Conservation (phyloP, 192 early-diverging fungal species). For the Podila verticillata region DNA sequence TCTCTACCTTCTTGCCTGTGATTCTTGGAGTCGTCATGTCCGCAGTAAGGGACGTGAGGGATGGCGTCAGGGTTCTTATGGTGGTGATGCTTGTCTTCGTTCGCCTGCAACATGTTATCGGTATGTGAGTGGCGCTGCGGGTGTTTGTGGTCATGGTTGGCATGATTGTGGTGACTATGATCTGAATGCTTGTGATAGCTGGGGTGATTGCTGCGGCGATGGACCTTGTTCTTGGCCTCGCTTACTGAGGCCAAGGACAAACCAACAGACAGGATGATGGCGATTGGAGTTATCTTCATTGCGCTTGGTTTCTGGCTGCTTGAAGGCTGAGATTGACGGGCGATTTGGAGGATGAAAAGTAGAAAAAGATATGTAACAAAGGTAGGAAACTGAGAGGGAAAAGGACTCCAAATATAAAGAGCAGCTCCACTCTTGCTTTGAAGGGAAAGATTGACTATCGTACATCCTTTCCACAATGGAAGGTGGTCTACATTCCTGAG, state of each 20-base stretch:
- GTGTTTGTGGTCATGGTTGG: slow-evolving; percentile 6
- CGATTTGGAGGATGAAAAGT: background rate
- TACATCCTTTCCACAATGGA: no score
- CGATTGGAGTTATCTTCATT: slow-evolving; percentile 24
- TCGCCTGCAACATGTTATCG: background rate
- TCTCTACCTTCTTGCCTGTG: background rate
- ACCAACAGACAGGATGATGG: slow-evolving; percentile 24
- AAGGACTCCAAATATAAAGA: background rate
- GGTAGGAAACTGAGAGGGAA: background rate
- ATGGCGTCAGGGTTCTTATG: background rate
- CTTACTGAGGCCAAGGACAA: slow-evolving; percentile 20
- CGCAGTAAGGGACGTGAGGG: background rate
- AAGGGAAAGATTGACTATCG: no score
- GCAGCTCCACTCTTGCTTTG: no score
- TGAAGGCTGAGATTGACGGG: background rate
- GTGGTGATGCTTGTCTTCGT: background rate
- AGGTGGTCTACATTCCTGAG: no score
- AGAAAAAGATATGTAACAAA: background rate
- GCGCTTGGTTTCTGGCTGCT: background rate
- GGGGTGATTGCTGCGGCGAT: background rate
- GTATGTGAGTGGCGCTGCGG: background rate
- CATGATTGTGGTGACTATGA: background rate
- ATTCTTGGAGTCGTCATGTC: background rate
- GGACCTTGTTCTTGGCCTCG: background rate
- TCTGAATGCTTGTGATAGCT: background rate